A percentile compares a stretch with the other conserved stretches of the same genome.
phyloP scores from a whole-genome alignment of 2,329 filamentous ascomycete species.

The Pseudogymnoascus sp. region DNA sequence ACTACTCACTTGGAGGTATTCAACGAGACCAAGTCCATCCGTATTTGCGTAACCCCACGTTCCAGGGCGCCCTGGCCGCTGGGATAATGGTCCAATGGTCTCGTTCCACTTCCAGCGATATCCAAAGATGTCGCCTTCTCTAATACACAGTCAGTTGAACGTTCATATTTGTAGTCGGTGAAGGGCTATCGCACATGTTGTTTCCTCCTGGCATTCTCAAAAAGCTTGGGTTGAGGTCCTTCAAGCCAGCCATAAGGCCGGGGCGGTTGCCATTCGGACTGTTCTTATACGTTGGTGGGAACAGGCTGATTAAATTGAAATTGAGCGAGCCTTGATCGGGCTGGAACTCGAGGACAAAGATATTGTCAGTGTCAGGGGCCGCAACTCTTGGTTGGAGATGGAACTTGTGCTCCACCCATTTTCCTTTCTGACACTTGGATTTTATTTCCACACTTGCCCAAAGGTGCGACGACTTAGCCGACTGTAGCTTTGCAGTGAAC shows the following conservation, averaged over 20 bases:
- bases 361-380: slow-evolving; percentile 39
- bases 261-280: slow-evolving; percentile 48
- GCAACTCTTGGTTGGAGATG: slow-evolving; percentile 15
- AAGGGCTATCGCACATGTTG: slow-evolving; percentile 37
- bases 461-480: slow-evolving; percentile 13
- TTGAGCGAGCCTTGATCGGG: slow-evolving; percentile 39
- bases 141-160: slow-evolving; percentile 23
- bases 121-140: slow-evolving; percentile 21
- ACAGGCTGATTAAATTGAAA: slow-evolving; percentile 52
- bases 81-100: slow-evolving; percentile 33
- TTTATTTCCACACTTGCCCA: slow-evolving; percentile 19
- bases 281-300: slow-evolving; percentile 52
- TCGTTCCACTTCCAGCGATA: slow-evolving; percentile 32
- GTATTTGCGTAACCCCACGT: slow-evolving; percentile 38
- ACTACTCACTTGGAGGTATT: slow-evolving; percentile 35
- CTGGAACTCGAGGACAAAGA: slow-evolving; percentile 44
- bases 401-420: slow-evolving; percentile 22
- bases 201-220: slow-evolving; percentile 60
- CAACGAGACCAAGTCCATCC: slow-evolving; percentile 43
- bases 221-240: slow-evolving; percentile 46
- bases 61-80: slow-evolving; percentile 31
- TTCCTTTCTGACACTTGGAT: slow-evolving; percentile 10
- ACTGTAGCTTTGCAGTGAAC: slow-evolving; percentile 26
- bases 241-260: slow-evolving; percentile 47
- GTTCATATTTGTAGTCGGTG: background rate